Percentiles rank a stretch among this genome's conserved stretches.
Evolutionary conservation across 2,329 filamentous ascomycete genomes (phyloP).

Genomic region (Pyrenochaeta sp.): DNA sequence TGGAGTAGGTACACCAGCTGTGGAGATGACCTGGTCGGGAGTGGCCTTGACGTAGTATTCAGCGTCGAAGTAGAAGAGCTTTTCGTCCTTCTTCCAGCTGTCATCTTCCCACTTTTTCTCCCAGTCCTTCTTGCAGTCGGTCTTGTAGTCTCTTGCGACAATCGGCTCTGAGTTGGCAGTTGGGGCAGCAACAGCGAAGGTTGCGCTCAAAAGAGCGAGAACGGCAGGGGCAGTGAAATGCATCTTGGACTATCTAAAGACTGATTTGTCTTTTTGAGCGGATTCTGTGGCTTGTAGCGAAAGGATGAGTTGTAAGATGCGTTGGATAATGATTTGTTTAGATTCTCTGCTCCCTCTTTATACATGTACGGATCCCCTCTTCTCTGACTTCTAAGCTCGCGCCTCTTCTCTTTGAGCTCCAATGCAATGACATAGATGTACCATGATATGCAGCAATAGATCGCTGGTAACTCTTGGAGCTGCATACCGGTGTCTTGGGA

Average conservation of each 20-base stretch:
- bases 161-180: constrained; percentile 5
- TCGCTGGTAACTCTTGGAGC: constrained; percentile 20
- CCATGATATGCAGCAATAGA: constrained; percentile 4
- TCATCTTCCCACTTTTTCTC: constrained; percentile 32
- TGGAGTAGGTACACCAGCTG: constrained; percentile 45
- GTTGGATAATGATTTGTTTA: constrained; percentile 6
- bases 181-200: constrained; percentile 30
- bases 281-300: background rate
- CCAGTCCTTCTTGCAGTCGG: constrained; percentile 28
- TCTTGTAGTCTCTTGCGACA: constrained; percentile 19
- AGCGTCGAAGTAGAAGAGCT: constrained; percentile 56
- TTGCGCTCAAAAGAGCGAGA: constrained; percentile 24
- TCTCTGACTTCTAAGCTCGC: background rate
- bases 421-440: constrained; percentile 26
- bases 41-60: constrained; percentile 58
- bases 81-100: constrained; percentile 31
- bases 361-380: constrained; percentile 17
- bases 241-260: constrained; percentile 19
- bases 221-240: constrained; percentile 29
- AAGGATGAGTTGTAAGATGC: constrained; percentile 2
- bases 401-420: constrained; percentile 1
- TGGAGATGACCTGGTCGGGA: constrained; percentile 59
- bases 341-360: constrained; percentile 18
- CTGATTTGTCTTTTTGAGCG: background rate
- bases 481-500: constrained; percentile 15